These are phyloP conservation scores for Plasmodium coatneyi DNA, from an alignment of 169 alveolate genomes.

Conservation along the genomic window DNA sequence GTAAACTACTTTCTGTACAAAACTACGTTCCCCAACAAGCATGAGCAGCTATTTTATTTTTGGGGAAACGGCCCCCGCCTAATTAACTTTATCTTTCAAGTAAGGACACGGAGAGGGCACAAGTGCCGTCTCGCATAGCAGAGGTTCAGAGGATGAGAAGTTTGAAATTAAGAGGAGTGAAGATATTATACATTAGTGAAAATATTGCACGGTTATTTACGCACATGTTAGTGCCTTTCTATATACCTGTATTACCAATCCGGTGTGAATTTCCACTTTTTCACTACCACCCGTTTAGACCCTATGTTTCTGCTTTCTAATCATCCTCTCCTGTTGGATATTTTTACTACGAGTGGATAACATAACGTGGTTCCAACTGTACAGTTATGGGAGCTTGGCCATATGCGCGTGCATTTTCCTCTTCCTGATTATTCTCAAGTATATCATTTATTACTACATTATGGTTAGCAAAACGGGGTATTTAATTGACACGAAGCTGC, in stretches of 20 bases:
- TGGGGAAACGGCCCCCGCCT: constrained; percentile 88
- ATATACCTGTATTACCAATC: neutral
- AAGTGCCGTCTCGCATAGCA: neutral
- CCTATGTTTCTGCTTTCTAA: constrained; percentile 63
- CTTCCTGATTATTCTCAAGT: constrained; percentile 63
- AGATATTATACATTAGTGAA: neutral
- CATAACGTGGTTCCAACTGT: constrained; percentile 79
- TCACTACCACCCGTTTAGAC: constrained; percentile 26
- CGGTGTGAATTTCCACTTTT: neutral
- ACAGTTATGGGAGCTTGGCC: constrained; percentile 75
- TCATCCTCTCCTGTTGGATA: constrained; percentile 81
- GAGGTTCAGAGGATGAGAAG: neutral
- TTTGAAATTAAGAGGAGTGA: neutral
- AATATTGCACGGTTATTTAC: neutral
- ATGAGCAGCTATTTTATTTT: constrained; percentile 85
- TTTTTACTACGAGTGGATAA: constrained; percentile 75
- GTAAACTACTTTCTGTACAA: constrained; percentile 77
- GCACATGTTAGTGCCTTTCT: neutral
- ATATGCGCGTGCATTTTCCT: constrained; percentile 70
- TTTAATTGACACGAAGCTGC: constrained; percentile 77
- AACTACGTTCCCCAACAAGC: constrained; percentile 84
- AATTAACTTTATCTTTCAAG: constrained; percentile 74
- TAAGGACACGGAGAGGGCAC: constrained; percentile 2
- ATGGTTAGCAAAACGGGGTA: constrained; percentile 79
- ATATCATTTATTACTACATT: constrained; percentile 73